These are phyloP conservation scores for Trametes hirsuta DNA, from an alignment of 1,284 basidiomycete species.

Conservation along the genomic window DNA sequence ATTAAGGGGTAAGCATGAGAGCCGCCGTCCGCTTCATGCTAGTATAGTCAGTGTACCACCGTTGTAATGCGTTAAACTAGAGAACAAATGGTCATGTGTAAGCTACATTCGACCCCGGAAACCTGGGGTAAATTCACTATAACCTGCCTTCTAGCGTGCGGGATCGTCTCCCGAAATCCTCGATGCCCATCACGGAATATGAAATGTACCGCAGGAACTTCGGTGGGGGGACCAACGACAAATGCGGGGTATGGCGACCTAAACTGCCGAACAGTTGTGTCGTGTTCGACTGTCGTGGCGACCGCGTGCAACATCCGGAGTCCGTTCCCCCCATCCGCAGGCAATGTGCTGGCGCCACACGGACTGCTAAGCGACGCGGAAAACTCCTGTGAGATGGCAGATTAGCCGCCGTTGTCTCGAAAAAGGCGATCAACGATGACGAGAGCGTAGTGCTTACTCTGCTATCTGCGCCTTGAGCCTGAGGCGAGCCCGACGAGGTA, in stretches of 20 bases:
- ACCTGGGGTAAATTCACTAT: background rate
- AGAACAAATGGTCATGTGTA: background rate
- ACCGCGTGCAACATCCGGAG: background rate
- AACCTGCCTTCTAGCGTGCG: background rate
- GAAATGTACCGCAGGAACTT: background rate
- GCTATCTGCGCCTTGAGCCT: background rate
- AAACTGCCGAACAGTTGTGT: background rate
- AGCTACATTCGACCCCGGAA: background rate
- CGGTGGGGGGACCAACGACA: background rate
- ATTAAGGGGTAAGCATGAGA: too few species aligned
- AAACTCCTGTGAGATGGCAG: background rate
- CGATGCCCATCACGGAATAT: background rate
- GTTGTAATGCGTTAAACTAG: background rate
- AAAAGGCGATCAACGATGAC: background rate
- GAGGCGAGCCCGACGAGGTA: background rate
- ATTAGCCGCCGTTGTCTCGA: background rate
- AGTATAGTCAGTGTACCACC: too few species aligned
- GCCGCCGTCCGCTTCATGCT: too few species aligned
- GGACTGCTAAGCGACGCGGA: background rate
- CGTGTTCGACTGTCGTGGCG: background rate
- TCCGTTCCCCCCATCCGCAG: conserved; percentile 2
- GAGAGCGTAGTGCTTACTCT: background rate
- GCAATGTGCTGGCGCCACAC: background rate
- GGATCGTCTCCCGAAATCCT: conserved; percentile 7
- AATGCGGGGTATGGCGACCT: background rate